A percentile compares a stretch with the other conserved stretches of the same genome.
Conservation (phyloP, 768 basidiomycete species). For the Amanita jacksonii region DNA sequence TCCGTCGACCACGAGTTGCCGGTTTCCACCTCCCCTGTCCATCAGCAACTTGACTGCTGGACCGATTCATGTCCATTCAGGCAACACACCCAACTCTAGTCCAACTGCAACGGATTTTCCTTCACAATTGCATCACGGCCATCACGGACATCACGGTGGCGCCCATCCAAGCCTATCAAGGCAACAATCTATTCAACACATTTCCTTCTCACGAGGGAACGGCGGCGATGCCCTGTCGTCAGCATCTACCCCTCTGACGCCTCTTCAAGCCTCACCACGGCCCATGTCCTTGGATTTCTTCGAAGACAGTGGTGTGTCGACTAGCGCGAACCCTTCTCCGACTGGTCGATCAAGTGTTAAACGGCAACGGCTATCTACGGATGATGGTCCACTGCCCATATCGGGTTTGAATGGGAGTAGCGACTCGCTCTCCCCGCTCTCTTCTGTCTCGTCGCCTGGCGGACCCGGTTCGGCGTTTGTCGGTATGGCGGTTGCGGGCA, state of each 20-base stretch:
- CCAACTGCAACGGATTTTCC: constrained; percentile 43
- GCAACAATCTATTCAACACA: constrained; percentile 53
- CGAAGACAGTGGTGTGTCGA: constrained; percentile 21
- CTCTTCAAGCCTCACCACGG: constrained; percentile 31
- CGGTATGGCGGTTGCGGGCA: constrained; percentile 16
- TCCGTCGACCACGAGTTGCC: constrained; percentile 27
- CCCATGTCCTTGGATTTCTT: constrained; percentile 37
- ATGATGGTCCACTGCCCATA: constrained; percentile 20
- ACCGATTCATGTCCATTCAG: constrained; percentile 34
- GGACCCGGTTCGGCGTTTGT: constrained; percentile 13
- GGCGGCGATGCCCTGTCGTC: constrained; percentile 18
- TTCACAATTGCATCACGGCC: constrained; percentile 18
- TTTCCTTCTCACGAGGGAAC: constrained; percentile 23
- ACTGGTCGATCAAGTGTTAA: constrained; percentile 30
- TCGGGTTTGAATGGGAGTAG: constrained; percentile 13
- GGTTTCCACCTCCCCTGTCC: constrained; percentile 35
- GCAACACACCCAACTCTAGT: constrained; percentile 41
- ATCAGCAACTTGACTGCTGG: constrained; percentile 25
- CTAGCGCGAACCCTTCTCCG: constrained; percentile 4
- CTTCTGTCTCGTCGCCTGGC: constrained; percentile 27
- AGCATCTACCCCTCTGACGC: constrained; percentile 24
- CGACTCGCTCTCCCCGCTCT: constrained; percentile 21
- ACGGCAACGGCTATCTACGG: constrained; percentile 40
- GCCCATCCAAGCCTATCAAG: constrained; percentile 37
- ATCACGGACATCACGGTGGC: constrained; percentile 17